Base-by-base conservation (phyloP, 2,329 filamentous ascomycete genomes). In the Alternaria infectoria region DNA sequence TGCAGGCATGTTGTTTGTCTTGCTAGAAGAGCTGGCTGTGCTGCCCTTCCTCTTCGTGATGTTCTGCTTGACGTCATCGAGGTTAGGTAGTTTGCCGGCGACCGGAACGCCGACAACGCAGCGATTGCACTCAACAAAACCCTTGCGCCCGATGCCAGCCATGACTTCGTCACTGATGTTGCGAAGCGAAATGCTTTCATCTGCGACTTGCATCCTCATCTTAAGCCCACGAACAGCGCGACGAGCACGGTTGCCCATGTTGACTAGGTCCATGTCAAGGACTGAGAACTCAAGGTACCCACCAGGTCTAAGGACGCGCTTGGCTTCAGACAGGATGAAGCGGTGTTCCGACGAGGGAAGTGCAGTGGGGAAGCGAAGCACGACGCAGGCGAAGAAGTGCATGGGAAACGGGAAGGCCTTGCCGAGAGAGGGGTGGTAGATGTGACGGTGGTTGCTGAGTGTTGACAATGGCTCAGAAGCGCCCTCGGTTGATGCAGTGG, bases 271-370 rank as follows among this genome's bases (percentile, higher is more conserved):
- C 11, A 93, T 85, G 67, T 96, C 92, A 1, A 96, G 85, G 40
- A 93, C 89, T 0, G 89, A 90, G 17, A 94, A 82, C 78, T 96
- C 92, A n/a, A 96, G 86, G 73, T 90, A 91, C 0, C 92, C 92
- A 11, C 91, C 91, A 0, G 92, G 91, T 66, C 91, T 90, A 26
- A 96, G 83, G 0, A 95, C 92, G 3, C 92, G 89, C 56, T 91
- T 91, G 61, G 90, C 89, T 78, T 96, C 92, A 0, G 87, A 87
- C 17, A 96, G 83, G 51, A 93, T 86, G 73, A 90, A 90, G 62
- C 88, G 86, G 73, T 93, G 92, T 64, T 90, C 84, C 0, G 86
- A 81, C 62, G 92, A 90, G 0, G 91, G 87, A 1, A 89, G 87
- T 0, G 89, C 91, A 0, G 87, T 81, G 0, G 92, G 91, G 71